These are phyloP conservation scores for Phialemonium atrogriseum DNA, from an alignment of 2,329 filamentous ascomycete genomes.

Conservation along the genomic window DNA sequence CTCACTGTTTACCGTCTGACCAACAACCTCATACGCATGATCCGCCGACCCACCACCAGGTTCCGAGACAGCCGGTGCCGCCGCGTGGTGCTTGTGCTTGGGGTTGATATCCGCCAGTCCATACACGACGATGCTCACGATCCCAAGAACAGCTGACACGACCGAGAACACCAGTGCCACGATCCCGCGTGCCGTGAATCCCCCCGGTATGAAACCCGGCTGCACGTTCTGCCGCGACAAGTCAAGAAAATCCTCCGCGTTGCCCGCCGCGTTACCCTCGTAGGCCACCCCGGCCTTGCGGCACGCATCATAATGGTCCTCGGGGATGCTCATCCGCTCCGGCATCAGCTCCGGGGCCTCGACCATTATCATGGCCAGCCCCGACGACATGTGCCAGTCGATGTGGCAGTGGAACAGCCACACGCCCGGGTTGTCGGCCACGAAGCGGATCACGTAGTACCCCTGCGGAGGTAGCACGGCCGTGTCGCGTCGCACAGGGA, in stretches of 20 bases:
- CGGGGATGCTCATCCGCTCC: constrained; percentile 43
- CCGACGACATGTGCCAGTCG: constrained; percentile 45
- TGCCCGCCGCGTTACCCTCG: constrained; percentile 67
- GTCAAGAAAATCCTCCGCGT: constrained; percentile 55
- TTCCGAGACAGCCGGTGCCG: too few relatives aligned
- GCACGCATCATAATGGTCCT: constrained; percentile 32
- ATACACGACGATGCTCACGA: too few relatives aligned
- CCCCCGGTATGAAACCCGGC: too few relatives aligned
- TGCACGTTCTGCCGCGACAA: constrained; percentile 51
- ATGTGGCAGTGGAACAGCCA: constrained; percentile 46
- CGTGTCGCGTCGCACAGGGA: constrained; percentile 41
- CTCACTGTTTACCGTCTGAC: too few relatives aligned
- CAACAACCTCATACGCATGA: too few relatives aligned
- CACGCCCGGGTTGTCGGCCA: constrained; percentile 35
- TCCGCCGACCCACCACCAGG: too few relatives aligned
- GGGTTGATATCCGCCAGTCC: too few relatives aligned
- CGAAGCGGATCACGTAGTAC: constrained; percentile 29
- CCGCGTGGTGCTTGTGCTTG: too few relatives aligned
- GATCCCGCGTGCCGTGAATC: too few relatives aligned
- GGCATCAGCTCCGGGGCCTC: constrained; percentile 27
- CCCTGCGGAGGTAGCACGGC: constrained; percentile 37
- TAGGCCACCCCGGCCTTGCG: constrained; percentile 37
- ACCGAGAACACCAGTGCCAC: too few relatives aligned
- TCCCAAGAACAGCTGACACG: too few relatives aligned
- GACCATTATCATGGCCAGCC: constrained; percentile 32